Evolutionary conservation across 345 rosid species (phyloP), one percentile per base, ranked within the genome.

Genomic region (Noccaea bulbosa): DNA sequence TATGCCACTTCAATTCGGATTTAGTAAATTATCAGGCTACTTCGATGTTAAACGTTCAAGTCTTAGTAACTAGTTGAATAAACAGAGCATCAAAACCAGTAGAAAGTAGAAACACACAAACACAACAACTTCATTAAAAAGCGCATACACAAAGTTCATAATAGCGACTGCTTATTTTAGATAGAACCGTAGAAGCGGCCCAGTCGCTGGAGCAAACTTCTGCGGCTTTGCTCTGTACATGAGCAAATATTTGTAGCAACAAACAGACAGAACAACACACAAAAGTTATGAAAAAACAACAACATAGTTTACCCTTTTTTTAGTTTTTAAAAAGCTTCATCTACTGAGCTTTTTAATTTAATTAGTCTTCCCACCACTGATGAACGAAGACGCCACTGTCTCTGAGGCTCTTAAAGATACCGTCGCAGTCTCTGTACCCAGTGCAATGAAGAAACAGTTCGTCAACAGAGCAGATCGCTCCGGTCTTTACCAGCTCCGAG

Each of bases 291-390:
- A 12, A 14, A 65, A n/a, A n/a, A n/a, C n/a, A n/a, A 20, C 15
- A 32, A 39, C 35, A 62, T 75, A 75, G 32, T 46, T 69, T 27
- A 27, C 30, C 30, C 30, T 27, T 27, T 27, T 30, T 27, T 30
- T 53, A 53, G 60, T 54, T 62, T 34, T 69, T 7, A 53, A 27
- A 27, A 27, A 54, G 70, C 74, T 69, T 34, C 65, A 46, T 72
- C 4, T 17, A 7, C 27, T 12, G 30, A 73, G 66, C 52, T 30
- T n/a, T 72, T 27, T 3, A 2, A 22, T 1, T 22, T 22, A 1
- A 27, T 4, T 75, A 82, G 51, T 81, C 77, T 61, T 78, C 92
- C 91, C 96, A 87, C 97, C 97, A 88, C 7, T 91, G 97, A 81
- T 90, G 98, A 27, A 85, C 97, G 81, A 80, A 93, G 70, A 90